These are phyloP conservation scores for Phytophthora aleatoria DNA, from an alignment of 352 stramenopile species.

Conservation along the genomic window DNA sequence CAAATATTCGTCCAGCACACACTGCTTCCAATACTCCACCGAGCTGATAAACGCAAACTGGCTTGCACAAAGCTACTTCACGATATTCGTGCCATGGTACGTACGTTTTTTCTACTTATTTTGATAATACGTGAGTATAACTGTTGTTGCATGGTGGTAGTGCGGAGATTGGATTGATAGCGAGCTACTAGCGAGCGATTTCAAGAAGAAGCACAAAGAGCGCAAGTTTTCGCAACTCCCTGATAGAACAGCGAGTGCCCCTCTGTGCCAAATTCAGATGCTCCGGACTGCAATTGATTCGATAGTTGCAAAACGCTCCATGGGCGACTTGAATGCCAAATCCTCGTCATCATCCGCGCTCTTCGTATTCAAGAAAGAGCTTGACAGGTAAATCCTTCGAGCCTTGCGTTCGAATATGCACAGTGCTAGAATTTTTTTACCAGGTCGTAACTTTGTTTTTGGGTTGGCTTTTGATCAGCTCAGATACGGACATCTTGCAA, in stretches of 20 bases:
- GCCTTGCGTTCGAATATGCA: neutral
- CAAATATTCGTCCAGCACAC: constrained; percentile 82
- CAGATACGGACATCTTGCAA: constrained; percentile 66
- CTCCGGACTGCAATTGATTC: constrained; percentile 57
- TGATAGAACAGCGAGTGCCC: constrained; percentile 33
- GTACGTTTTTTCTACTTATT: constrained; percentile 1
- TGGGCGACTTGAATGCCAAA: constrained; percentile 62
- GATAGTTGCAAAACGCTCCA: constrained; percentile 69
- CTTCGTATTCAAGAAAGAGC: constrained; percentile 80
- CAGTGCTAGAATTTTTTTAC: neutral
- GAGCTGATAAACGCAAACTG: constrained; percentile 85
- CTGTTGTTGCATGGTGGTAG: constrained; percentile 23
- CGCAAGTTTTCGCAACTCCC: constrained; percentile 44
- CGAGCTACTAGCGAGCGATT: constrained; percentile 46
- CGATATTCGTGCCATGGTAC: constrained; percentile 68
- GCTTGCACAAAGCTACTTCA: constrained; percentile 68
- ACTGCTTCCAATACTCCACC: constrained; percentile 76
- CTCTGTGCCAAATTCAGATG: constrained; percentile 56
- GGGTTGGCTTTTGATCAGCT: constrained; percentile 35
- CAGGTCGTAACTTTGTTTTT: neutral
- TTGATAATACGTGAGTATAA: neutral
- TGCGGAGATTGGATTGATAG: constrained; percentile 63
- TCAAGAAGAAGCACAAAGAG: constrained; percentile 57
- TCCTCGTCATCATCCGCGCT: constrained; percentile 33
- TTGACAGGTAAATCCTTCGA: constrained; percentile 58